Evolutionary conservation across 306 rosid species (phyloP).

Genomic region (Lathyrus sativus): DNA sequence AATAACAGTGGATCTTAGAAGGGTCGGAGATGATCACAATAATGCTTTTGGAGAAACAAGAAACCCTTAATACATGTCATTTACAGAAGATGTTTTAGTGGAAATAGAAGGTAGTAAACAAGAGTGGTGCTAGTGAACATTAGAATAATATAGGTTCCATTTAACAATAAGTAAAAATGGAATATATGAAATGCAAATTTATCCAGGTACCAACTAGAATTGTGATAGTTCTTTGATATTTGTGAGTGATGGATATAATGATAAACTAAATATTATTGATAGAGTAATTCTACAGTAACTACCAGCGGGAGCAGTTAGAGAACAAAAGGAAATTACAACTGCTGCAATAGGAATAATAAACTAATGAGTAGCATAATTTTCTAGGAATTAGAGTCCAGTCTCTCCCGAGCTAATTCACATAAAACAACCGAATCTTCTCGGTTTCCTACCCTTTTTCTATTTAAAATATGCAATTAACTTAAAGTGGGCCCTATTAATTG

Average conservation of each 20-base stretch:
- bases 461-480: too few relatives aligned
- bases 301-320: not conserved
- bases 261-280: not conserved
- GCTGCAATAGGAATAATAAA: not conserved
- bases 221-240: not conserved
- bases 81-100: slow-evolving; percentile 6
- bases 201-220: not conserved
- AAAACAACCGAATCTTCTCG: too few relatives aligned
- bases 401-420: too few relatives aligned
- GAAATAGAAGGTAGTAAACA: slow-evolving; percentile 1
- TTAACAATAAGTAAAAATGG: not conserved
- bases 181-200: not conserved
- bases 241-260: not conserved
- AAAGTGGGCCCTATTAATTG: too few relatives aligned
- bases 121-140: not conserved
- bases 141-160: not conserved
- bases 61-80: not conserved
- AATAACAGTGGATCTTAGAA: not conserved
- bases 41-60: not conserved
- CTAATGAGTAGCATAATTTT: too few relatives aligned
- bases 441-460: too few relatives aligned
- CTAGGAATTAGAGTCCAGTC: too few relatives aligned
- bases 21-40: slow-evolving; percentile 7
- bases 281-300: not conserved
- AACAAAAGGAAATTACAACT: not conserved